A percentile compares a stretch with the other conserved stretches of the same genome.
These are phyloP conservation scores for Aspergillus carbonarius DNA, from an alignment of 2,329 filamentous ascomycete genomes.

Conservation along the genomic window DNA sequence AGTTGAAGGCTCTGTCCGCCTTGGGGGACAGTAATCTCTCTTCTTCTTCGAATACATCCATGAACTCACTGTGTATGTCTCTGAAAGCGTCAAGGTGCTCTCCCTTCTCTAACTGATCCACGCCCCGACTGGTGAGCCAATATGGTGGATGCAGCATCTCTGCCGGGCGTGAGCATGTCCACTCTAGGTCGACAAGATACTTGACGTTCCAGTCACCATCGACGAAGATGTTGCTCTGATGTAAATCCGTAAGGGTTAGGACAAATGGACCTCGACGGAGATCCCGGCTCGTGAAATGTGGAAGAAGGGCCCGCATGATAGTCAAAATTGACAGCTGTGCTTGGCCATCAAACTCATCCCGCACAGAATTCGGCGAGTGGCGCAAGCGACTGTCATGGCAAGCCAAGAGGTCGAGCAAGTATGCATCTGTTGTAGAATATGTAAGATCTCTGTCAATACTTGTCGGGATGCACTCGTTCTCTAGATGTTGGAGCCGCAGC, in stretches of 20 bases:
- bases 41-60: no score
- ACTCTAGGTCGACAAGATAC: no score
- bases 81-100: no score
- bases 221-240: no score
- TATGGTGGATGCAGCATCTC: no score
- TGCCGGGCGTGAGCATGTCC: no score
- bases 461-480: not conserved
- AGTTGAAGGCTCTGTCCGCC: no score
- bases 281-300: not conserved
- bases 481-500: not conserved
- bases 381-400: not conserved
- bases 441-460: not conserved
- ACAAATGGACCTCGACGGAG: not conserved
- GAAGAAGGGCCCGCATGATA: not conserved
- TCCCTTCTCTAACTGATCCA: no score
- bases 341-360: not conserved
- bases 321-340: not conserved
- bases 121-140: no score
- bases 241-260: not conserved
- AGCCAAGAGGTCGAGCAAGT: not conserved
- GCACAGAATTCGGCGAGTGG: not conserved
- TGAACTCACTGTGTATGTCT: no score
- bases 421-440: not conserved
- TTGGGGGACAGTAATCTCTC: no score
- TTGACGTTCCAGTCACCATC: no score